Evolutionary conservation across 805 yeast species (phyloP), one percentile per base, ranked within the genome.

Genomic region (Wickerhamiella hasegawae): DNA sequence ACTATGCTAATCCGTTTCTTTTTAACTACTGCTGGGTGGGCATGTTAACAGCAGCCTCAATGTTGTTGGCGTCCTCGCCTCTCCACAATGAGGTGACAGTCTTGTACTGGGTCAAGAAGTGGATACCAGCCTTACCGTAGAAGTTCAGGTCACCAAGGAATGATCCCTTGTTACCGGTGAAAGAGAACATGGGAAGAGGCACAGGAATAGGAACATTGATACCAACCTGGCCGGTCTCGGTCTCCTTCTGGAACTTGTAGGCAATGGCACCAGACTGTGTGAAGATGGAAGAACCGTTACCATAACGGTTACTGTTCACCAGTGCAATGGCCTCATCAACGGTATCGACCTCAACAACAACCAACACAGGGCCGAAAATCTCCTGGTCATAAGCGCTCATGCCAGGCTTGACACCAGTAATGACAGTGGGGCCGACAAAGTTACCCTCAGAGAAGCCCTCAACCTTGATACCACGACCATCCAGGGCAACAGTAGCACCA

Each of bases 121-220:
- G 63, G 32, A 77, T 52, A 21, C 85, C 84, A n/a, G 77, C 67
- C 60, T 75, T 73, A 40, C 85, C 85, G 57, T 76, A 76, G 55
- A 76, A 76, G 62, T 77, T 77, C 64, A 77, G 66, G 52, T 77
- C 84, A 24, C 85, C 85, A 45, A 76, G 63, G 68, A 77, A 76
- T 5, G 81, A 73, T 26, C 72, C 78, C 59, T 74, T 74, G 55
- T 70, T 71, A 19, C 85, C 85, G 10, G 85, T 77, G 61, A 76
- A 76, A 3, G 81, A 73, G 57, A 76, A 76, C 80, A 77, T 73
- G 40, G 85, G 84, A 53, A 77, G 60, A 33, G 85, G 85, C 15
- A 76, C 85, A 4, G 85, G 85, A 41, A 76, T 77, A 12, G 85
- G 84, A 25, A 76, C 82, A 48, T 76, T 76, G 46, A 76, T 65